Conservation (phyloP, 495 filamentous ascomycete species). For the Delitschia confertaspora region DNA sequence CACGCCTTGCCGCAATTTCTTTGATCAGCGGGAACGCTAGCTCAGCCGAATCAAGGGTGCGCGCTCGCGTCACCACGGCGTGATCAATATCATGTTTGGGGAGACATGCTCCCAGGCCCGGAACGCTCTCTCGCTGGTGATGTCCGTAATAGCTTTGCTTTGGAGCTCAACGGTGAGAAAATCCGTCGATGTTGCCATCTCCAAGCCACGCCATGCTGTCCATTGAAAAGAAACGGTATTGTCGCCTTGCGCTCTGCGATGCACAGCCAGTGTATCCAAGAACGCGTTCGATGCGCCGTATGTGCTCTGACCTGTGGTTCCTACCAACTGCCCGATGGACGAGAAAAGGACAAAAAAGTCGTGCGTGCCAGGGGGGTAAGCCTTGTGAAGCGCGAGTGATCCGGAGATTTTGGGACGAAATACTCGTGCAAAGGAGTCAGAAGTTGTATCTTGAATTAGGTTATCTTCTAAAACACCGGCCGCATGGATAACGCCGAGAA, state of each 20-base stretch:
- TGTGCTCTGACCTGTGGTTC: conserved; percentile 33
- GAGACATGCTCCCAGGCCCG: conserved; percentile 38
- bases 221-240: conserved; percentile 39
- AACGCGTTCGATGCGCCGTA: conserved; percentile 37
- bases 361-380: conserved; percentile 29
- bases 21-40: conserved; percentile 29
- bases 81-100: conserved; percentile 34
- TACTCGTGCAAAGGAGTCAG: conserved; percentile 32
- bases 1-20: conserved; percentile 32
- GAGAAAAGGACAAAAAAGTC: conserved; percentile 39
- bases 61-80: conserved; percentile 34
- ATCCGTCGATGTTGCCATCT: conserved; percentile 37
- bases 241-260: conserved; percentile 33
- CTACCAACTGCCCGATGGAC: conserved; percentile 35
- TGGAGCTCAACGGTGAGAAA: conserved; percentile 39
- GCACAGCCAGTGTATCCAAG: conserved; percentile 34
- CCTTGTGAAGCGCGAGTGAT: conserved; percentile 34
- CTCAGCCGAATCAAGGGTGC: conserved; percentile 27
- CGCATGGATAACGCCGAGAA: conserved; percentile 43
- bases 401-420: conserved; percentile 40
- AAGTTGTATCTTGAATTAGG: conserved; percentile 33
- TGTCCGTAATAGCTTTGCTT: conserved; percentile 38
- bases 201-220: conserved; percentile 41
- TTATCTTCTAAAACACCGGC: conserved; percentile 41
- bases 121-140: conserved; percentile 40